Percentiles rank a stretch among this genome's conserved stretches.
These are phyloP conservation scores for Saccharomyces hybrid DNA, from an alignment of 1,139 yeast genomes.

Conservation along the genomic window DNA sequence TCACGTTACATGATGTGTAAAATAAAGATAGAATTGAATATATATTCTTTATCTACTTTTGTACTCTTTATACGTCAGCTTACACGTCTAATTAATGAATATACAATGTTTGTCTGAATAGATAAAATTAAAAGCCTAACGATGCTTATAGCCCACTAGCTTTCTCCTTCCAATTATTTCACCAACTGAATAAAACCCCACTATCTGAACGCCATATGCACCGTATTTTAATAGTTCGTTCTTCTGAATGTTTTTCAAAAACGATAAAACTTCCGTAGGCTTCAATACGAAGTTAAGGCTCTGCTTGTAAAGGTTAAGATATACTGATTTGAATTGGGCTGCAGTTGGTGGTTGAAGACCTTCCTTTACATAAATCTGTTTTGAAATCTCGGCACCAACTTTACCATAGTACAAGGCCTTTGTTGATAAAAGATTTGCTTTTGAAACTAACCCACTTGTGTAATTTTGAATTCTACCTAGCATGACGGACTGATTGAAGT, in stretches of 20 bases:
- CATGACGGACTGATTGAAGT: constrained; percentile 10
- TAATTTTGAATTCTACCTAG: constrained; percentile 25
- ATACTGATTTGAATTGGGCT: constrained; percentile 72
- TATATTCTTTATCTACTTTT: background rate
- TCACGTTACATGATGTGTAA: no score
- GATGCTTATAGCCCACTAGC: constrained; percentile 60
- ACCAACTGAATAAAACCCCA: constrained; percentile 90
- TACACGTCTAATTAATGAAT: background rate
- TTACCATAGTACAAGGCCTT: constrained; percentile 77
- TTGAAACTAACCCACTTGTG: constrained; percentile 20
- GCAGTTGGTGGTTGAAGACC: constrained; percentile 86
- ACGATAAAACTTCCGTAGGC: constrained; percentile 34
- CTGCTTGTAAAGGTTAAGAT: constrained; percentile 45
- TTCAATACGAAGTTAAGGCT: constrained; percentile 39
- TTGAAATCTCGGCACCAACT: constrained; percentile 81
- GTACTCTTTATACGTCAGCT: background rate
- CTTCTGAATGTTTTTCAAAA: constrained; percentile 45
- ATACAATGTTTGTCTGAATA: background rate
- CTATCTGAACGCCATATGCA: constrained; percentile 72
- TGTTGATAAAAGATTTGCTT: constrained; percentile 32
- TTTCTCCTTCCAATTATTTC: constrained; percentile 96
- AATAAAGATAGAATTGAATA: background rate
- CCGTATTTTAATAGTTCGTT: constrained; percentile 60
- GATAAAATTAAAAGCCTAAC: constrained; percentile 2
- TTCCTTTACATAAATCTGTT: constrained; percentile 85